Base-by-base conservation (phyloP, 805 yeast genomes). In the Yarrowia yakushimensis region DNA sequence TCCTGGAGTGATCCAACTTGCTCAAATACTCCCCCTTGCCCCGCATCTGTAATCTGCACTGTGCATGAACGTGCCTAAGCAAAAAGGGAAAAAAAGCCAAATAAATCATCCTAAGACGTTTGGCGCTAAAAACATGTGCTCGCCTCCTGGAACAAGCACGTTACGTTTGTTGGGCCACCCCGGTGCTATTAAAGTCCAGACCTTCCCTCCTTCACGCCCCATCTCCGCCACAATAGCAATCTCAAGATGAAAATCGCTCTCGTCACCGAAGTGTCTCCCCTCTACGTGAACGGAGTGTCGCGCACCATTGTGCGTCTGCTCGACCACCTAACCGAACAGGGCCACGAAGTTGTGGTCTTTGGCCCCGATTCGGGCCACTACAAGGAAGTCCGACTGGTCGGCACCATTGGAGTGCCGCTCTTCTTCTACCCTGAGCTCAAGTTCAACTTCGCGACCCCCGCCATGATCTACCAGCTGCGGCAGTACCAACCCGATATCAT, bases 341-440 rank as follows among this genome's bases (percentile, higher is more conserved):
- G 60, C 36, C 65, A 64, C 30, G 46, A 65, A n/a, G 61, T 39
- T 18, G 33, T 63, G 13, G 65, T 65, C 7, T 63, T 65, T 25
- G 67, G 67, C 10, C 67, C 67, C n/a, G 66, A 66, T 30, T 43
- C 46, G 13, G 66, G 62, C n/a, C 34, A 39, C 23, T 62, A 62
- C 50, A 41, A 65, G 33, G n/a, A 55, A 22, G 46, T 60, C 25
- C 39, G 39, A 11, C 55, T 65, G 23, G 52, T 64, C 12, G 65
- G 67, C 13, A 65, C 67, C 36, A 31, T 61, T 18, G 67, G 67
- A 6, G 46, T 65, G 25, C 64, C 67, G 15, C 59, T 65, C 31
- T 65, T 65, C 46, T 65, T 64, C 55, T 65, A 65, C 34, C 67
- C 67, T 4, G 67, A 65, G 60, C 65, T 65, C 63, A 65, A 65